Evolutionary conservation across 129 eudicot species (phyloP).

Genomic region (Dittrichia graveolens): DNA sequence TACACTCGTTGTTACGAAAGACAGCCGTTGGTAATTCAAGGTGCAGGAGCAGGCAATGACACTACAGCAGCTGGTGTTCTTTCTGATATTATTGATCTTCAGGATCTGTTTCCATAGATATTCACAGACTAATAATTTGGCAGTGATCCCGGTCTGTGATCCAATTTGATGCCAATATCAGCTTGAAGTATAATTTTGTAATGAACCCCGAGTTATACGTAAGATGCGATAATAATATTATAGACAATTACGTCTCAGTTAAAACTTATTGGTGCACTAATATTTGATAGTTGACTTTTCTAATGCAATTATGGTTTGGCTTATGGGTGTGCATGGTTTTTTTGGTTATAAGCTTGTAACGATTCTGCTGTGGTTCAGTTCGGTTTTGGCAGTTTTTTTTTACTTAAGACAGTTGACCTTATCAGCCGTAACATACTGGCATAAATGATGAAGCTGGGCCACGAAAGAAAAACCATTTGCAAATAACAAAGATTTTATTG

Average conservation of each 20-base stretch:
- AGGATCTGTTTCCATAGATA: constrained; percentile 47
- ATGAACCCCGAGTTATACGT: not conserved
- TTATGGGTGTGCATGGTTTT: no score
- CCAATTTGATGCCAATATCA: not conserved
- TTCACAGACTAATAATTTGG: not conserved
- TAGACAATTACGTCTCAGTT: not conserved
- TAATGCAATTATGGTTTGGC: no score
- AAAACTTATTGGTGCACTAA: not conserved
- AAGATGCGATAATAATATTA: not conserved
- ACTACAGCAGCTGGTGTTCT: constrained; percentile 97
- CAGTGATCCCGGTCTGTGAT: constrained; percentile 6
- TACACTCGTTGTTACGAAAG: constrained; percentile 73
- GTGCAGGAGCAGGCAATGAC: constrained; percentile 97
- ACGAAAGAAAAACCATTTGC: no score
- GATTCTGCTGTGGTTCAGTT: no score
- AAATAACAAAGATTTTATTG: no score
- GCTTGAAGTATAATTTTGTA: constrained; percentile 1
- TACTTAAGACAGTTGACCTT: no score
- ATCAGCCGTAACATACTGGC: no score
- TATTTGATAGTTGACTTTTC: no score
- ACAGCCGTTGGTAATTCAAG: constrained; percentile 91
- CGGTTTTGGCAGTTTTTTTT: no score
- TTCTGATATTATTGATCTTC: constrained; percentile 83
- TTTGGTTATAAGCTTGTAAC: no score
- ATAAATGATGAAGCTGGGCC: no score